Evolutionary conservation across 2,329 filamentous ascomycete species (phyloP), one percentile per base, ranked within the genome.

Genomic region (Diplodia sapinea): DNA sequence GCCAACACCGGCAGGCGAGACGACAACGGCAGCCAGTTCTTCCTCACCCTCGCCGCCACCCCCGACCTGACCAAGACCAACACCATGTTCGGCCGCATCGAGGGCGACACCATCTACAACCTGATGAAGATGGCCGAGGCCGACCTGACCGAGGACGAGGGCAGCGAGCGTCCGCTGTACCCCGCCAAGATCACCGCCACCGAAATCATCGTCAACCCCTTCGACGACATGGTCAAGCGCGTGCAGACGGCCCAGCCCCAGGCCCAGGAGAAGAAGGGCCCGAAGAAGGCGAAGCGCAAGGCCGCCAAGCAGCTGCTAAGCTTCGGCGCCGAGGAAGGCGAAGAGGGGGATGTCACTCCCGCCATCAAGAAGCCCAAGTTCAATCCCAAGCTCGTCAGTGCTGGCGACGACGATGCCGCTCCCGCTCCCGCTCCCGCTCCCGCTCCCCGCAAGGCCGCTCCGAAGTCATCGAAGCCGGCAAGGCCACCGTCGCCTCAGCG

Each of bases 11-110:
- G 93, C 55, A 82, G 81, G 63, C 86, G 86, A 36, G 85, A 94
- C 74, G 91, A 91, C 66, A 98, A 98, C 81, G 92, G 93, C 40
- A 97, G 93, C 78, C 95, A 99, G 79, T 98, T 98, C 84, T 99
- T 99, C 82, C 89, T 99, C 70, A 98, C 95, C 0, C 81, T 99
- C 65, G 93, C 88, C 70, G 83, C 84, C 66, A 93, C 94, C 29
- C 89, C 93, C 31, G 93, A 98, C 82, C 79, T 99, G 74, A 92
- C 91, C 72, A 91, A 90, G 63, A 92, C 92, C 80, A 97, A 97
- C 78, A 98, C 95, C 0, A 82, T 98, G 78, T 98, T 99, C 82
- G 95, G 95, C 20, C 86, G 95, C 67, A 87, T 99, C 54, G 93
- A 91, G 43, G 95, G 94, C 33, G 93, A 98, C 71, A 97, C 94